These are phyloP conservation scores for Kwoniella shivajii DNA, from an alignment of 1,284 basidiomycete species.

Conservation along the genomic window DNA sequence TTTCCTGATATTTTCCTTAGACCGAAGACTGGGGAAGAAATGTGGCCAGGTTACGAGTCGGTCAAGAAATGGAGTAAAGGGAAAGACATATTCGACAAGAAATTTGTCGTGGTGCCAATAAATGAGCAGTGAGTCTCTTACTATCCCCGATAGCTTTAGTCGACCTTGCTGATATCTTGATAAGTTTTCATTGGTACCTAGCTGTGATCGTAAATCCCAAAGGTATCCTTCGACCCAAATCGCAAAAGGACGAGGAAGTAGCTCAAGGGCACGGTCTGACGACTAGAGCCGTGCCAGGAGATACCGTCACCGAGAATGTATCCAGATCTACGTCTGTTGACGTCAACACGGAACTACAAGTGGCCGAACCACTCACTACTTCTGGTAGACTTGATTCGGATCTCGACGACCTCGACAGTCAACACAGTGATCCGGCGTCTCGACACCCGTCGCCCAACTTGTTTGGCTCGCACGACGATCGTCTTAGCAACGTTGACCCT, in stretches of 20 bases:
- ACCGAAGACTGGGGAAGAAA: slow-evolving; percentile 8
- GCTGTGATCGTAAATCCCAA: slow-evolving; percentile 88
- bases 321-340: too few relatives aligned
- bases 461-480: neutral
- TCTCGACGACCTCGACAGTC: slow-evolving; percentile 5
- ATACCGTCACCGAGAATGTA: neutral
- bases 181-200: slow-evolving; percentile 93
- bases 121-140: slow-evolving; percentile 76
- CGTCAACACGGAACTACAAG: too few relatives aligned
- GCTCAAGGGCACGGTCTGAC: neutral
- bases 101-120: slow-evolving; percentile 91
- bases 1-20: slow-evolving; percentile 9
- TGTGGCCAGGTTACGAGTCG: slow-evolving; percentile 69
- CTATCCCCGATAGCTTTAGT: neutral
- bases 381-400: neutral
- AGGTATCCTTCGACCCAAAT: slow-evolving; percentile 51
- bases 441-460: neutral
- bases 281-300: neutral
- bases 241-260: neutral
- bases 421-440: neutral
- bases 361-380: too few relatives aligned
- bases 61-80: slow-evolving; percentile 93
- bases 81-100: slow-evolving; percentile 80
- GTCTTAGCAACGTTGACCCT: neutral
- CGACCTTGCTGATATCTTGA: neutral